Percentiles rank a stretch among this genome's conserved stretches.
These are phyloP conservation scores for Rossbeevera mucosa DNA, from an alignment of 768 basidiomycete genomes.

Conservation along the genomic window DNA sequence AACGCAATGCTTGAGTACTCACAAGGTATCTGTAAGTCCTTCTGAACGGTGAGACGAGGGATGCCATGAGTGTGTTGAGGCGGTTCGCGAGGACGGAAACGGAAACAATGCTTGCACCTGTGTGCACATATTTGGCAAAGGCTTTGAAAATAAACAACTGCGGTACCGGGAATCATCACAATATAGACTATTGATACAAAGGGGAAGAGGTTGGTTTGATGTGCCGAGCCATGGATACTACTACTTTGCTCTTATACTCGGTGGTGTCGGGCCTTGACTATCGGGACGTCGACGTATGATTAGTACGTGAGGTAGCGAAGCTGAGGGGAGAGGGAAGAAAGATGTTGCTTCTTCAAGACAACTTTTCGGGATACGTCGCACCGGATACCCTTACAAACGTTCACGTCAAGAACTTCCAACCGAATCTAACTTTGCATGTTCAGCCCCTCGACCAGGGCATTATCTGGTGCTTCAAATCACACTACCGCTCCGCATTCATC, in stretches of 20 bases:
- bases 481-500: too few species aligned
- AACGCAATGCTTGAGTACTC: not conserved
- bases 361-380: too few species aligned
- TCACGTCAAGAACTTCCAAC: too few species aligned
- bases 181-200: not conserved
- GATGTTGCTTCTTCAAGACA: too few species aligned
- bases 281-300: not conserved
- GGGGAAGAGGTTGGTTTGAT: not conserved
- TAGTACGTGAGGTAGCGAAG: constrained; percentile 6
- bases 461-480: too few species aligned
- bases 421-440: too few species aligned
- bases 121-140: constrained; percentile 21
- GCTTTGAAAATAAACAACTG: constrained; percentile 25
- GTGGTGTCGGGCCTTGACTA: not conserved
- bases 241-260: not conserved
- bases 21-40: constrained; percentile 30
- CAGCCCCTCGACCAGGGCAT: too few species aligned
- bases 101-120: constrained; percentile 18
- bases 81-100: constrained; percentile 8
- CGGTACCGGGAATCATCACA: too few species aligned
- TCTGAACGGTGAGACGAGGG: constrained; percentile 28
- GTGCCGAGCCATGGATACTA: not conserved
- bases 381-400: too few species aligned
- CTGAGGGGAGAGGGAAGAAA: too few species aligned
- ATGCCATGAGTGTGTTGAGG: constrained; percentile 20